These are phyloP conservation scores for Penicillium riverlandense DNA, from an alignment of 495 filamentous ascomycete species.

Conservation along the genomic window DNA sequence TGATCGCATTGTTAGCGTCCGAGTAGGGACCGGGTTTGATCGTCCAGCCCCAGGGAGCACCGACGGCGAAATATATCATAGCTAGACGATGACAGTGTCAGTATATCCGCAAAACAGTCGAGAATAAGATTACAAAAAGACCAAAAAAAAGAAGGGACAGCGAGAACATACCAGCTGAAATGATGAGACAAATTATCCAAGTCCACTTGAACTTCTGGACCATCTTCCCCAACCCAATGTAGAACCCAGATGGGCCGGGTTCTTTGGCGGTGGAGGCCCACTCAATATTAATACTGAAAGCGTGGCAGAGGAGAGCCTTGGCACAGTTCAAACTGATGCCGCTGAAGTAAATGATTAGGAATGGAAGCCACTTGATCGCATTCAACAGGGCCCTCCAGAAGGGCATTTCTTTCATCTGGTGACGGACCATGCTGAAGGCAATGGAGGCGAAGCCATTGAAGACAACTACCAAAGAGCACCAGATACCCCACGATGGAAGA, in stretches of 20 bases:
- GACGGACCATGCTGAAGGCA: conserved; percentile 3
- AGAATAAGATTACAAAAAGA: too few relatives aligned
- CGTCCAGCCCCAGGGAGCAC: conserved; percentile 22
- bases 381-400: conserved; percentile 1
- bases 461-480: conserved; percentile 24
- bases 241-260: conserved; percentile 19
- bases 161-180: conserved; percentile 25
- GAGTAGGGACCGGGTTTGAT: conserved; percentile 25
- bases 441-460: conserved; percentile 34
- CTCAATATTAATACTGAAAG: conserved; percentile 67
- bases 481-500: conserved; percentile 56
- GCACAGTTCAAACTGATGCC: conserved; percentile 63
- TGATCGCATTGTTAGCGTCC: conserved; percentile 13
- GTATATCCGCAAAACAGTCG: too few relatives aligned
- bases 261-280: conserved; percentile 69
- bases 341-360: conserved; percentile 63
- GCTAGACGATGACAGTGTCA: background rate
- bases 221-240: conserved; percentile 21
- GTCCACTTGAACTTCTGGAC: conserved; percentile 27
- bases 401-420: conserved; percentile 1
- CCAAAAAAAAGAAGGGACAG: too few relatives aligned
- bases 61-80: conserved; percentile 8
- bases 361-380: conserved; percentile 29
- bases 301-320: conserved; percentile 60
- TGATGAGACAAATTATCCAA: conserved; percentile 21